Evolutionary conservation across 2,329 filamentous ascomycete genomes (phyloP).

Genomic region (Chalaropsis ovoidea): DNA sequence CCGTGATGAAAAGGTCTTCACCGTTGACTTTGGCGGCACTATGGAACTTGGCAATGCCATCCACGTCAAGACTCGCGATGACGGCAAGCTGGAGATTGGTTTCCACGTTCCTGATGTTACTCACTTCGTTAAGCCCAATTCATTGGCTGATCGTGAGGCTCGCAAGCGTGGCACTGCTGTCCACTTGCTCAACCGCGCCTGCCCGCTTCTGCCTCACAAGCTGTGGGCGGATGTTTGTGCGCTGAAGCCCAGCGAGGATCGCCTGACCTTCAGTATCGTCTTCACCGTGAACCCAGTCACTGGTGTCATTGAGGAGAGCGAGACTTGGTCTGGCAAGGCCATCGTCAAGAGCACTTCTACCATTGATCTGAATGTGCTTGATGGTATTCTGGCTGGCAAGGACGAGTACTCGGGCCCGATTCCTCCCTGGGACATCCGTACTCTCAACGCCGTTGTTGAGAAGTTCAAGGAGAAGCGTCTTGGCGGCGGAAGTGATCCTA

Average conservation of each 20-base stretch:
- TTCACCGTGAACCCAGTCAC: conserved; percentile 80
- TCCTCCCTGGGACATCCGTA: conserved; percentile 65
- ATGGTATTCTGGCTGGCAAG: conserved; percentile 63
- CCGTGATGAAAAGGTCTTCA: conserved; percentile 78
- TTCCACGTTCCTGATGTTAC: conserved; percentile 91
- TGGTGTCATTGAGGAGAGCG: conserved; percentile 68
- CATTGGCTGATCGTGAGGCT: conserved; percentile 88
- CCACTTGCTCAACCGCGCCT: conserved; percentile 78
- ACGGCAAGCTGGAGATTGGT: conserved; percentile 86
- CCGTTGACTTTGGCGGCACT: conserved; percentile 79
- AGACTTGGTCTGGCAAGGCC: conserved; percentile 87
- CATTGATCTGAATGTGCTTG: conserved; percentile 74
- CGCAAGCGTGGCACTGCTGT: conserved; percentile 97
- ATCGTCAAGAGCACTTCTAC: conserved; percentile 87
- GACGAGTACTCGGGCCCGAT: conserved; percentile 45
- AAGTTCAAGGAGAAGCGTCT: conserved; percentile 87
- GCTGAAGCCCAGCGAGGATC: conserved; percentile 73
- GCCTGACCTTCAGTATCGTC: conserved; percentile 83
- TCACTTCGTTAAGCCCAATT: conserved; percentile 94
- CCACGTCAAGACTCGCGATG: conserved; percentile 72
- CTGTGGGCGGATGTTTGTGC: conserved; percentile 82
- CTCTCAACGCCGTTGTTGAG: conserved; percentile 68
- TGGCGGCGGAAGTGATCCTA: conserved; percentile 64
- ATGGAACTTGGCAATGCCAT: conserved; percentile 86
- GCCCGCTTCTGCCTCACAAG: conserved; percentile 80